Conservation (phyloP, 2,329 filamentous ascomycete genomes). For the Dactylellina sp. region DNA sequence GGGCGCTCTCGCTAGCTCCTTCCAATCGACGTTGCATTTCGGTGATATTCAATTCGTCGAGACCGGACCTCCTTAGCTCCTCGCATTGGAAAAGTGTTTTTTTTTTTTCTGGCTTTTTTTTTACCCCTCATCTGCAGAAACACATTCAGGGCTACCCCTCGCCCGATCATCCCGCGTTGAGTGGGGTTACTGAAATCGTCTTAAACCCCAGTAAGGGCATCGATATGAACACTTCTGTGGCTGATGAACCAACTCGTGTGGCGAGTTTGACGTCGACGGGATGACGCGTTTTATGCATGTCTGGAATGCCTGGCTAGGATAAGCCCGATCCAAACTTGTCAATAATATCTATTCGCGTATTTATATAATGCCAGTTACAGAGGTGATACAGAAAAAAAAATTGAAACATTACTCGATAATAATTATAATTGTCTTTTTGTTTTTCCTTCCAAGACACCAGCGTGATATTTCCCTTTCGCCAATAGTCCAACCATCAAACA, state of each 20-base stretch:
- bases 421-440: too few species aligned
- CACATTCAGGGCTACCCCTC: conserved; percentile 54
- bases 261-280: conserved; percentile 56
- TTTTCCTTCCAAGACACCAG: neutral
- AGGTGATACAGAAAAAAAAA: conserved; percentile 7
- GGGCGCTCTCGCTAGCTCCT: conserved; percentile 28
- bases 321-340: neutral
- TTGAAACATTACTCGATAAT: neutral
- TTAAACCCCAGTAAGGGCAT: conserved; percentile 42
- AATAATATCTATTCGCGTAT: conserved; percentile 17
- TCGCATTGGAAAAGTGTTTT: conserved; percentile 19
- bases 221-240: conserved; percentile 34
- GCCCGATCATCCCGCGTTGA: conserved; percentile 55
- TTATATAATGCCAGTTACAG: neutral
- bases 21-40: conserved; percentile 14
- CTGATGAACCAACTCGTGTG: conserved; percentile 34
- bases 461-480: conserved; percentile 4
- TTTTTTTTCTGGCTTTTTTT: neutral
- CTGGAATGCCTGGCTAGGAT: conserved; percentile 28
- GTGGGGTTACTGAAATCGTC: conserved; percentile 45
- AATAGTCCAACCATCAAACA: conserved; percentile 19
- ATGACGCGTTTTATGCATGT: conserved; percentile 56
- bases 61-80: too few species aligned
- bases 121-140: conserved; percentile 56
- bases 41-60: conserved; percentile 17